Base-by-base conservation (phyloP, 148 eudicot species). In the Persicaria maculosa region DNA sequence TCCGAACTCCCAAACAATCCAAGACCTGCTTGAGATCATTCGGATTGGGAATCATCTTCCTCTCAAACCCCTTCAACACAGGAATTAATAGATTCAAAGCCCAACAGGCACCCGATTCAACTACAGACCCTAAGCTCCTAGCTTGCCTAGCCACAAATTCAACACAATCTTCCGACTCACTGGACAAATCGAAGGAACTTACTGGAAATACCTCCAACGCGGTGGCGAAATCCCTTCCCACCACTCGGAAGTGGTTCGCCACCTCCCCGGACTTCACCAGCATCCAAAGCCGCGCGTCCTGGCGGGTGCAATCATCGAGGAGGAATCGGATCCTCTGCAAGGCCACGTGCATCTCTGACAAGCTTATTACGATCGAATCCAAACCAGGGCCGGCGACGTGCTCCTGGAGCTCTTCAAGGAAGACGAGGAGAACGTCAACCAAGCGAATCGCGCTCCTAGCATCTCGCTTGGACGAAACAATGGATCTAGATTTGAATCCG, bases 311-410 rank as follows among this genome's bases (percentile, higher is more conserved):
- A 47, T 86, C 97, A 47, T 84, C 76, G 1, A 91, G 19, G 5
- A 91, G 72, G 77, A 81, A 91, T 9, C 4, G 48, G n/a, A 91
- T 10, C 77, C 86, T 87, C 81, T 93, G 98, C 68, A 93, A 82
- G 43, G 75, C 79, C 68, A 87, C 84, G 58, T 93, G 89, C 31
- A 93, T 80, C 77, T 88, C 90, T 0, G 85, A 82, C 19, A 93
- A 76, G 47, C 87, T 69, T 25, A 78, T 31, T 16, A 68, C 40
- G 53, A 83, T 25, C 11, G 20, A 65, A 57, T 83, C 36, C 50
- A 52, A 71, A 1, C 20, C 15, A 22, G 36, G 22, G 6, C 54
- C 53, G 40, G 22, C 7, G n/a, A 68, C 43, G 4, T 45, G 20
- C 9, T 25, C 79, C 58, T 62, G 80, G 68, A 90, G 61, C 47